phyloP scores from a whole-genome alignment of 2,329 filamentous ascomycete species.

The Paracoccidioides brasiliensis region DNA sequence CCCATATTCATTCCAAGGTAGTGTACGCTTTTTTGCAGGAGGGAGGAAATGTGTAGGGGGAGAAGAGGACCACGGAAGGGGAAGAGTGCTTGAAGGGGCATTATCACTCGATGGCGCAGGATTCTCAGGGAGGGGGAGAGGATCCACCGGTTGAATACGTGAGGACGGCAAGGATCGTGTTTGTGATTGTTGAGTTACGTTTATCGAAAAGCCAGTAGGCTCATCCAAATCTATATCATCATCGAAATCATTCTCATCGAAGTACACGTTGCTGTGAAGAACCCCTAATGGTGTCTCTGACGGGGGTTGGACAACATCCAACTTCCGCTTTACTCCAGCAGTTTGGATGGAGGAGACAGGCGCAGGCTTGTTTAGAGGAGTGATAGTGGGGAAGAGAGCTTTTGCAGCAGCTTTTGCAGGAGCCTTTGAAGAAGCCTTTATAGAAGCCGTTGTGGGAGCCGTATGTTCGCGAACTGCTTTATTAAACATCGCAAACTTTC shows the following conservation, averaged over 20 bases:
- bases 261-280: slow-evolving; percentile 42
- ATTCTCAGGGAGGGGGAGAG: slow-evolving; percentile 19
- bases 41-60: slow-evolving; percentile 21
- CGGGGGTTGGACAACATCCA: slow-evolving; percentile 19
- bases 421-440: slow-evolving; percentile 13
- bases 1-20: slow-evolving; percentile 46
- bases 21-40: slow-evolving; percentile 36
- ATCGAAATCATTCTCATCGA: slow-evolving; percentile 74
- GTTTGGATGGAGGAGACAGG: slow-evolving; percentile 17
- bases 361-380: slow-evolving; percentile 16
- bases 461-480: slow-evolving; percentile 30
- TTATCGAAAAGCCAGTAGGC: slow-evolving; percentile 14
- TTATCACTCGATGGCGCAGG: slow-evolving; percentile 18
- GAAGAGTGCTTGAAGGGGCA: slow-evolving; percentile 47
- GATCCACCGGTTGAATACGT: slow-evolving; percentile 24
- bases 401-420: slow-evolving; percentile 7
- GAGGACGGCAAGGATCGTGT: slow-evolving; percentile 9
- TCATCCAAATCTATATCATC: slow-evolving; percentile 63
- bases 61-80: slow-evolving; percentile 53
- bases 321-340: slow-evolving; percentile 26
- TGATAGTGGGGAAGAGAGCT: slow-evolving; percentile 21
- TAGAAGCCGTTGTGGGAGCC: slow-evolving; percentile 6
- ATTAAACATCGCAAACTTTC: slow-evolving; percentile 23
- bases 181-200: slow-evolving; percentile 1
- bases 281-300: slow-evolving; percentile 25